These are phyloP conservation scores for Apiospora kogelbergensis DNA, from an alignment of 2,329 filamentous ascomycete genomes.

Conservation along the genomic window DNA sequence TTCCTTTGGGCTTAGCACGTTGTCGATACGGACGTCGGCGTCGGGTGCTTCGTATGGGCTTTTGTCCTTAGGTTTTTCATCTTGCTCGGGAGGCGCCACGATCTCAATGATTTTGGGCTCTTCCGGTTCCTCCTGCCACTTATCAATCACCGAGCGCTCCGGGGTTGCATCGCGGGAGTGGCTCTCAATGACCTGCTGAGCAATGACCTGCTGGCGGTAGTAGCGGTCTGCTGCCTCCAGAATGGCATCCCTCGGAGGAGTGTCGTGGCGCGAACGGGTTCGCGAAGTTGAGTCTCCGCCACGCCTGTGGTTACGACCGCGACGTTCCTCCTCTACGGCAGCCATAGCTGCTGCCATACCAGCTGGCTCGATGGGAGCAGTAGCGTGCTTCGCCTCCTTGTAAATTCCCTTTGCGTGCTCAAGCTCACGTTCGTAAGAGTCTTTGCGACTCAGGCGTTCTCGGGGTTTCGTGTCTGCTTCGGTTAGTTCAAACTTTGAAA, in stretches of 20 bases:
- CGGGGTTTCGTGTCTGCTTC: constrained; percentile 31
- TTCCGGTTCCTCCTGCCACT: constrained; percentile 44
- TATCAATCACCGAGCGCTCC: constrained; percentile 54
- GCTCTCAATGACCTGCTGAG: constrained; percentile 53
- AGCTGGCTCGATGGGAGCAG: constrained; percentile 47
- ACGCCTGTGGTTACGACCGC: constrained; percentile 30
- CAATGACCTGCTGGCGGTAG: constrained; percentile 56
- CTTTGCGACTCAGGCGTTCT: constrained; percentile 47
- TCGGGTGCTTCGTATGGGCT: constrained; percentile 57
- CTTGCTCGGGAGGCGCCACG: constrained; percentile 51
- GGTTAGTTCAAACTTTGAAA: constrained; percentile 31
- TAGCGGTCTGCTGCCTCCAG: constrained; percentile 58
- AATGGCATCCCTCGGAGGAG: constrained; percentile 41
- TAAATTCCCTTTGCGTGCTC: constrained; percentile 45
- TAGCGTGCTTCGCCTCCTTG: constrained; percentile 47
- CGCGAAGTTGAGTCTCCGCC: constrained; percentile 31
- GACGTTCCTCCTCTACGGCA: constrained; percentile 42
- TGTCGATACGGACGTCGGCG: constrained; percentile 64
- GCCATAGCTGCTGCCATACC: constrained; percentile 48
- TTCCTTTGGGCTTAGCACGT: constrained; percentile 55
- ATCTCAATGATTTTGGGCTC: constrained; percentile 39
- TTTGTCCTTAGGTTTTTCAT: constrained; percentile 41
- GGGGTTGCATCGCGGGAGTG: constrained; percentile 53
- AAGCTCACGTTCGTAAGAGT: constrained; percentile 49
- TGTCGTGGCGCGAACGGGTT: constrained; percentile 35